phyloP scores from a whole-genome alignment of 2,329 filamentous ascomycete species.

The Arthrobotrys iridis region DNA sequence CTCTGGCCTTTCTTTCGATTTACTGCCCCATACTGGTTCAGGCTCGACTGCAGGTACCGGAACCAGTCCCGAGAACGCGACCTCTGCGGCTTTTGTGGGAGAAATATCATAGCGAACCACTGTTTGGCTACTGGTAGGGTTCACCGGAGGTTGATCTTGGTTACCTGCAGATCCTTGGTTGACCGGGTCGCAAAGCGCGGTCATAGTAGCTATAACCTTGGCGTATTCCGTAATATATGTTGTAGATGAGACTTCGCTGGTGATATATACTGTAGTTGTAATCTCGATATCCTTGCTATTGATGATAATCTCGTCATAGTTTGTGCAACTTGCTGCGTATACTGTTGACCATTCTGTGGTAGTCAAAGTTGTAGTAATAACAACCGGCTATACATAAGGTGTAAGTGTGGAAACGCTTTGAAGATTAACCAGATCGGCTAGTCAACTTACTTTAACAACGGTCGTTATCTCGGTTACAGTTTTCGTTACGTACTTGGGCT shows the following conservation, averaged over 20 bases:
- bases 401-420: neutral
- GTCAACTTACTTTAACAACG: conserved; percentile 6
- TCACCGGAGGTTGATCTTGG: neutral
- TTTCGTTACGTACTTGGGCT: conserved; percentile 2
- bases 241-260: conserved; percentile 14
- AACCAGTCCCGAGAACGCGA: conserved; percentile 11
- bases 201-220: conserved; percentile 12
- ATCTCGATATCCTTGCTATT: conserved; percentile 16
- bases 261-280: conserved; percentile 17
- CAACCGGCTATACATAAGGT: neutral
- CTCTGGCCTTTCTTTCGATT: conserved; percentile 4
- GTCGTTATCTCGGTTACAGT: conserved; percentile 1
- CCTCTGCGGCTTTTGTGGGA: conserved; percentile 9
- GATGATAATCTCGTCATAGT: conserved; percentile 10
- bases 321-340: conserved; percentile 11
- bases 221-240: conserved; percentile 16
- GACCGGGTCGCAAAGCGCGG: conserved; percentile 9
- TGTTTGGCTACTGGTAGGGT: conserved; percentile 4
- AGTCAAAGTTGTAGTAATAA: conserved; percentile 12
- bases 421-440: neutral
- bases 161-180: too few relatives aligned
- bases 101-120: conserved; percentile 17
- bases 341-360: conserved; percentile 14
- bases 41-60: neutral
- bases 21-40: conserved; percentile 1